phyloP scores from a whole-genome alignment of 2,329 filamentous ascomycete genomes.

The Talaromyces marneffei region DNA sequence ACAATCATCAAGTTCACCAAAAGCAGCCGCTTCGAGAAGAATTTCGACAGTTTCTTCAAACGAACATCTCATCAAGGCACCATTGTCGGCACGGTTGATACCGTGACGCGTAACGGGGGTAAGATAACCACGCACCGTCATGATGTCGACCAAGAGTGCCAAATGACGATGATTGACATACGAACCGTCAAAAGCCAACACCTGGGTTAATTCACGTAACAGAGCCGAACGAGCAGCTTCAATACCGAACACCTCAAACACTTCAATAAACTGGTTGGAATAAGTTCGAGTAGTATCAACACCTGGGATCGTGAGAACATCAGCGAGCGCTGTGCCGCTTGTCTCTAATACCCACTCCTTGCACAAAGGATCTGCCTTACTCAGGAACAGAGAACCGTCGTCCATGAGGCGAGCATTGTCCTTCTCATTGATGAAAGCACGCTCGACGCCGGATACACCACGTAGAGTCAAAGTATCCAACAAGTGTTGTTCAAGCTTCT shows the following conservation, averaged over 20 bases:
- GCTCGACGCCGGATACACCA: conserved; percentile 80
- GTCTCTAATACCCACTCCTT: conserved; percentile 96
- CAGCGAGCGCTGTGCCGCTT: conserved; percentile 76
- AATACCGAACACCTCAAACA: conserved; percentile 92
- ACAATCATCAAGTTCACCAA: conserved; percentile 94
- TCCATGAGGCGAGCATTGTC: conserved; percentile 59
- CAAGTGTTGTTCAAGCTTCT: conserved; percentile 84
- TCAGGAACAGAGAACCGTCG: conserved; percentile 68
- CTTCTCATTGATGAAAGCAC: conserved; percentile 87
- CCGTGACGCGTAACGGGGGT: conserved; percentile 97
- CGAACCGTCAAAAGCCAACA: conserved; percentile 96
- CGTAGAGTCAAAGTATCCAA: conserved; percentile 86
- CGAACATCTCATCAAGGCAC: conserved; percentile 97
- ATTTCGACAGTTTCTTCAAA: conserved; percentile 99
- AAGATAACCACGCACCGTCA: conserved; percentile 90
- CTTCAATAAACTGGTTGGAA: conserved; percentile 92
- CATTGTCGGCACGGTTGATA: conserved; percentile 96
- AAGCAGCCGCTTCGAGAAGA: conserved; percentile 87
- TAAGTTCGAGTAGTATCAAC: conserved; percentile 82
- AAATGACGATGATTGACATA: conserved; percentile 99
- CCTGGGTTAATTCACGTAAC: conserved; percentile 80
- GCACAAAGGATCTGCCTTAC: conserved; percentile 68
- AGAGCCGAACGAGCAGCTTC: conserved; percentile 85
- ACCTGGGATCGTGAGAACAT: conserved; percentile 78
- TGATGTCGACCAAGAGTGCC: conserved; percentile 90